Conservation (phyloP, 805 yeast species). For the Yarrowia sp. region DNA sequence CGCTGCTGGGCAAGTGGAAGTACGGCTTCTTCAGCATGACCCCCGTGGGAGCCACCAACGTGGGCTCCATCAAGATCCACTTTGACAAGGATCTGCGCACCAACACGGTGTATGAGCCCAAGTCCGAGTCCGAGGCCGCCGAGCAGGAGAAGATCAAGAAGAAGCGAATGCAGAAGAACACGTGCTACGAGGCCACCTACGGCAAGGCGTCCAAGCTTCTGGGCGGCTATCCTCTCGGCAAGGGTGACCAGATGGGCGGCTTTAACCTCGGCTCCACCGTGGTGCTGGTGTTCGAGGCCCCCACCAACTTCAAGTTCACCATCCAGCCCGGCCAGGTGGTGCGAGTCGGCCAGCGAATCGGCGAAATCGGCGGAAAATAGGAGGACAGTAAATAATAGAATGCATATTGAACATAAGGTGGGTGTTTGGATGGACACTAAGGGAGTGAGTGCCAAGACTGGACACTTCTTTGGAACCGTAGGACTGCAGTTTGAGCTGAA, state of each 20-base stretch:
- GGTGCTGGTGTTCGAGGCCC: slow-evolving; percentile 97
- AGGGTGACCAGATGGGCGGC: slow-evolving; percentile 97
- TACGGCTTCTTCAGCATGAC: slow-evolving; percentile 98
- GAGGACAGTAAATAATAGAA: no score
- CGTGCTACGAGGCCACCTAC: slow-evolving; percentile 95
- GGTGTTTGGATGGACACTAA: no score
- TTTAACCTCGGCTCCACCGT: slow-evolving; percentile 95
- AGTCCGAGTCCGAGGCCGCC: slow-evolving; percentile 27
- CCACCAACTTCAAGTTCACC: slow-evolving; percentile 73
- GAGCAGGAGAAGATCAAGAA: slow-evolving; percentile 41
- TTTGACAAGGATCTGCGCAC: slow-evolving; percentile 91
- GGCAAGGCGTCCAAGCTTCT: slow-evolving; percentile 74
- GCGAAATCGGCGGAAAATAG: slow-evolving; percentile 28
- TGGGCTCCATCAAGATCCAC: slow-evolving; percentile 89
- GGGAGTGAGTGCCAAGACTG: no score
- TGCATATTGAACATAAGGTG: no score
- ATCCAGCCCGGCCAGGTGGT: slow-evolving; percentile 77
- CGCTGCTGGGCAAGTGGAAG: slow-evolving; percentile 93
- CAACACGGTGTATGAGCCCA: slow-evolving; percentile 63
- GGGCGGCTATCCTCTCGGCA: slow-evolving; percentile 86
- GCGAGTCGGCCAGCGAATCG: slow-evolving; percentile 73
- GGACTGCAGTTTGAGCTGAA: no score
- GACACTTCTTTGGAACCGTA: no score
- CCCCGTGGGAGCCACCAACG: slow-evolving; percentile 99
- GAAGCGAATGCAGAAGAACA: slow-evolving; percentile 65